phyloP scores from a whole-genome alignment of 495 filamentous ascomycete genomes.

The Penicillium simplicissimum region DNA sequence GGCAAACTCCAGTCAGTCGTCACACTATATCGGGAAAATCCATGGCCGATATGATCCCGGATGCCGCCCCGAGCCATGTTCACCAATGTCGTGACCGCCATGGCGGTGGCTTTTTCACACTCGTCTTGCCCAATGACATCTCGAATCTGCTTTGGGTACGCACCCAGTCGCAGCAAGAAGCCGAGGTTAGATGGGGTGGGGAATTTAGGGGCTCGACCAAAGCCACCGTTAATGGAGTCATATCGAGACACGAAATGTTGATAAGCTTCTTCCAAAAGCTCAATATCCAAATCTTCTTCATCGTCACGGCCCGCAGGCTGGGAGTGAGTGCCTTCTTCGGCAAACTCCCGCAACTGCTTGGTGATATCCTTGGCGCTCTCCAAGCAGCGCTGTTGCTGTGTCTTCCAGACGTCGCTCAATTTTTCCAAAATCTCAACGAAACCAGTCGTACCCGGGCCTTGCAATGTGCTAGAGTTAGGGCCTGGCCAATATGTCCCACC shows the following conservation, averaged over 20 bases:
- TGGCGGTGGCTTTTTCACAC: conserved; percentile 69
- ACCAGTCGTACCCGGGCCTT: conserved; percentile 57
- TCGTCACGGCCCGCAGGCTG: conserved; percentile 51
- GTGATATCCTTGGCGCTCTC: conserved; percentile 82
- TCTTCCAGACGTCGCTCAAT: conserved; percentile 77
- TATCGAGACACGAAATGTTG: conserved; percentile 76
- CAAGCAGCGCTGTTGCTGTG: conserved; percentile 77
- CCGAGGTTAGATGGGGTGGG: conserved; percentile 82
- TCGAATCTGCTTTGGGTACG: conserved; percentile 68
- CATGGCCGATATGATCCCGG: conserved; percentile 88
- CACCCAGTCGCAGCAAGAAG: conserved; percentile 76
- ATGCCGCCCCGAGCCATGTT: conserved; percentile 85
- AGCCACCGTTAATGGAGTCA: conserved; percentile 77
- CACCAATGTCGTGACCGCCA: conserved; percentile 80
- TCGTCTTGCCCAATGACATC: conserved; percentile 87
- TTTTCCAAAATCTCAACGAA: conserved; percentile 85
- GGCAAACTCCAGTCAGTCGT: conserved; percentile 90
- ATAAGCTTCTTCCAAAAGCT: conserved; percentile 88
- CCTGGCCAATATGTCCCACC: conserved; percentile 97
- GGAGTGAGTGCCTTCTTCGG: conserved; percentile 78
- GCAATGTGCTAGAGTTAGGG: conserved; percentile 55
- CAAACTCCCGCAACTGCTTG: conserved; percentile 77
- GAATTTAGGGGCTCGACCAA: conserved; percentile 78
- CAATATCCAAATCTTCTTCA: conserved; percentile 77
- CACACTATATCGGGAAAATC: conserved; percentile 88